A percentile compares a stretch with the other conserved stretches of the same genome.
Evolutionary conservation across 2,329 filamentous ascomycete genomes (phyloP).

Genomic region (Colletotrichum sp.): DNA sequence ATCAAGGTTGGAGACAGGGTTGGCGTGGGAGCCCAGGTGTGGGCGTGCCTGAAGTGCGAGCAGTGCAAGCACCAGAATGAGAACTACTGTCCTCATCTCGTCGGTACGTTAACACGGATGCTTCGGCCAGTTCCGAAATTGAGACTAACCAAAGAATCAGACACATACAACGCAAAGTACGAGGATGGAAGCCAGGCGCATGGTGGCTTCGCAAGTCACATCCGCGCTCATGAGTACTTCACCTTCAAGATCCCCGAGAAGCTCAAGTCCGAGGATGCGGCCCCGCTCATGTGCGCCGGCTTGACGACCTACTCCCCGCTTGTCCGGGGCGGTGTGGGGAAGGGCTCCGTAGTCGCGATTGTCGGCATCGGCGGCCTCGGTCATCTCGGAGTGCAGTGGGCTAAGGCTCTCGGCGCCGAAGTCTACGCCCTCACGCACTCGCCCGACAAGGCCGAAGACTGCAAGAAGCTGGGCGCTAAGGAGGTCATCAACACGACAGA

Average conservation of each 20-base stretch:
- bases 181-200: slow-evolving; percentile 64
- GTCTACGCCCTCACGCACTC: slow-evolving; percentile 69
- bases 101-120: slow-evolving; percentile 31
- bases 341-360: slow-evolving; percentile 74
- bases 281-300: slow-evolving; percentile 80
- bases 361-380: slow-evolving; percentile 77
- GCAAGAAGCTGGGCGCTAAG: slow-evolving; percentile 66
- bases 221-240: slow-evolving; percentile 61
- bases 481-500: slow-evolving; percentile 51
- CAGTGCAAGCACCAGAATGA: slow-evolving; percentile 53
- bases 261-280: slow-evolving; percentile 52
- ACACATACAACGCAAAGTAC: slow-evolving; percentile 65
- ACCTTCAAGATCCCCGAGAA: slow-evolving; percentile 62
- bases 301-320: slow-evolving; percentile 77
- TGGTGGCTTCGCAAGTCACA: slow-evolving; percentile 64
- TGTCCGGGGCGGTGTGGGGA: slow-evolving; percentile 68
- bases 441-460: slow-evolving; percentile 62
- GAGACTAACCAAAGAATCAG: slow-evolving; percentile 15
- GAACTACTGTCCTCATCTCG: slow-evolving; percentile 52
- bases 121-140: accelerated
- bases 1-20: slow-evolving; percentile 69
- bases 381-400: slow-evolving; percentile 75
- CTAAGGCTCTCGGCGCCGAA: slow-evolving; percentile 72
- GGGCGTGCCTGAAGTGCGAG: slow-evolving; percentile 57
- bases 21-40: slow-evolving; percentile 66